These are phyloP conservation scores for Fraxinus quadrangulata DNA, from an alignment of 257 asterid species.

Conservation along the genomic window DNA sequence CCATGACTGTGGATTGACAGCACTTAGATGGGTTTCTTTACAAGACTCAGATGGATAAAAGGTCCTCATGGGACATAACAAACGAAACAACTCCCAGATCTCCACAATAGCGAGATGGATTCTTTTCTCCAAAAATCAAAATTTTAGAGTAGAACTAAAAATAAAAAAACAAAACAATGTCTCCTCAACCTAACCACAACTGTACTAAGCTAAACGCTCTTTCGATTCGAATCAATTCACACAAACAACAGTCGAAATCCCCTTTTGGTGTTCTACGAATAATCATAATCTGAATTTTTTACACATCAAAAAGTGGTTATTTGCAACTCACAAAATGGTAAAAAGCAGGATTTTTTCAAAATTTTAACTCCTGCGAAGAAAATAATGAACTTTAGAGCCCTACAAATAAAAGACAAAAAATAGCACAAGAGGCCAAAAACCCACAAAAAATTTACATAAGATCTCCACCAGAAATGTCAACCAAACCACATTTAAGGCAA, in stretches of 20 bases:
- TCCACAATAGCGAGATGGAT: constrained; percentile 67
- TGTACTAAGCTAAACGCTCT: constrained; percentile 24
- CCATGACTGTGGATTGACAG: constrained; percentile 94
- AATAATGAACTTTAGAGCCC: constrained; percentile 22
- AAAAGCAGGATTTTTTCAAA: constrained; percentile 23
- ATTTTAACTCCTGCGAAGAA: constrained; percentile 20
- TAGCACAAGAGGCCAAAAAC: constrained; percentile 27
- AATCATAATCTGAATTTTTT: constrained; percentile 3
- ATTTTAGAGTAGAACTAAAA: constrained; percentile 13
- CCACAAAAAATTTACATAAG: constrained; percentile 43
- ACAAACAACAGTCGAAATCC: constrained; percentile 30
- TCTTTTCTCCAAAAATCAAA: constrained; percentile 28
- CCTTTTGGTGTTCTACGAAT: constrained; percentile 1
- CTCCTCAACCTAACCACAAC: constrained; percentile 26
- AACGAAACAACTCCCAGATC: constrained; percentile 80
- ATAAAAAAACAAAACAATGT: neutral
- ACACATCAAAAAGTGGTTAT: constrained; percentile 13
- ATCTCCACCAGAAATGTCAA: constrained; percentile 58
- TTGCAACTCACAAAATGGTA: constrained; percentile 20
- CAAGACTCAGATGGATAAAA: constrained; percentile 83
- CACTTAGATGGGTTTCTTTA: constrained; percentile 68
- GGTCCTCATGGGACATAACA: constrained; percentile 93
- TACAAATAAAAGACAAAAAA: constrained; percentile 30
- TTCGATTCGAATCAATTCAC: constrained; percentile 24
- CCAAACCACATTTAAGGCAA: constrained; percentile 49